Evolutionary conservation across 495 filamentous ascomycete genomes (phyloP).

Genomic region (Hypomontagnella monticulosa): DNA sequence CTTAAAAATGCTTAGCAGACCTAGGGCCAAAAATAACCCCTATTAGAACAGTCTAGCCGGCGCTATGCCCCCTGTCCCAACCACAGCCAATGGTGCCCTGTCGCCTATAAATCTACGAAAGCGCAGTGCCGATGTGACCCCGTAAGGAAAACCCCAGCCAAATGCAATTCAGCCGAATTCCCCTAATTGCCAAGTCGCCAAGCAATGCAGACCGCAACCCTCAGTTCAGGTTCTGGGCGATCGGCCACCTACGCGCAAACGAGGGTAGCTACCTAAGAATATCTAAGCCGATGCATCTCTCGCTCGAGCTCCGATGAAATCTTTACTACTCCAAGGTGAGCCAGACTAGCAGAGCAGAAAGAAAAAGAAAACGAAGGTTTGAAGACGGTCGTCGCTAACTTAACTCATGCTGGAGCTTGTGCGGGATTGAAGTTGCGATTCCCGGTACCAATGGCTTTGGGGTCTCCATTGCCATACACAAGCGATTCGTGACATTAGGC

Average conservation of each 20-base stretch:
- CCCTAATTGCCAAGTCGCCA: constrained; percentile 42
- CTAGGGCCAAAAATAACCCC: constrained; percentile 7
- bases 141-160: neutral
- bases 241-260: neutral
- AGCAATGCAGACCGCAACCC: constrained; percentile 3
- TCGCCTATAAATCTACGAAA: neutral
- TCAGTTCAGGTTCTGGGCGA: constrained; percentile 18
- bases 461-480: constrained; percentile 12
- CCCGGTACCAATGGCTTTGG: constrained; percentile 23
- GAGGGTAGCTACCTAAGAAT: constrained; percentile 3
- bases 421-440: constrained; percentile 10
- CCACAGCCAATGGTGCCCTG: constrained; percentile 1
- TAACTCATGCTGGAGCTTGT: constrained; percentile 20
- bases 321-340: constrained; percentile 30
- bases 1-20: neutral
- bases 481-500: constrained; percentile 20
- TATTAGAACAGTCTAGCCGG: constrained; percentile 11
- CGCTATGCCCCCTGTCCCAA: neutral
- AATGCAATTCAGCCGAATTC: constrained; percentile 41
- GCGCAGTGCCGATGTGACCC: constrained; percentile 23
- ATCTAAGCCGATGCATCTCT: constrained; percentile 21
- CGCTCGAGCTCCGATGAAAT: constrained; percentile 14
- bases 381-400: constrained; percentile 17
- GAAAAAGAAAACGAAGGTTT: constrained; percentile 4
- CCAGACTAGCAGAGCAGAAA: constrained; percentile 5